A percentile compares a stretch with the other conserved stretches of the same genome.
These are phyloP conservation scores for Lipomyces chichibuensis DNA, from an alignment of 805 yeast species.

Conservation along the genomic window DNA sequence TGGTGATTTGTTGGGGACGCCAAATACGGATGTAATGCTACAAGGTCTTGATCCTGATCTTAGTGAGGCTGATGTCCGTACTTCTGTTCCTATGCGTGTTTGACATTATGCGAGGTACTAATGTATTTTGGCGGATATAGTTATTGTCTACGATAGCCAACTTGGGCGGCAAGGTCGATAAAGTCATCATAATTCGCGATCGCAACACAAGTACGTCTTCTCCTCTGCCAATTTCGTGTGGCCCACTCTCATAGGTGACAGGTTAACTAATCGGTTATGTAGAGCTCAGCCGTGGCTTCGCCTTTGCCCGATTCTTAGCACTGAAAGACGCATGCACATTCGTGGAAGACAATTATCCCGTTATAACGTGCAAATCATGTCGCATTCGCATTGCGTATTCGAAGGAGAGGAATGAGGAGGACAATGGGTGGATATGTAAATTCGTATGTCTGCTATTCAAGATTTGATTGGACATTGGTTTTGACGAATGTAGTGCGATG, in stretches of 20 bases:
- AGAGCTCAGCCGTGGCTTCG: constrained; percentile 25
- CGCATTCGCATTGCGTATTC: constrained; percentile 9
- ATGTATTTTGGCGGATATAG: constrained; percentile 1
- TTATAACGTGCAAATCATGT: neutral
- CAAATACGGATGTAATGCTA: constrained; percentile 7
- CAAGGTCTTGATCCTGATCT: constrained; percentile 11
- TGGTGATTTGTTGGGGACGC: constrained; percentile 4
- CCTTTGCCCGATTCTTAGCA: constrained; percentile 20
- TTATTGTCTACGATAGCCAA: constrained; percentile 4
- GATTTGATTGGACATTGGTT: neutral
- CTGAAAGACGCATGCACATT: constrained; percentile 10
- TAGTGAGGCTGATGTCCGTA: constrained; percentile 15
- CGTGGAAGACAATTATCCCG: constrained; percentile 17
- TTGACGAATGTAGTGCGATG: constrained; percentile 17
- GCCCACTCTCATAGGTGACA: no score
- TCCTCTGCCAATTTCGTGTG: neutral
- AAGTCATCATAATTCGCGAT: constrained; percentile 28
- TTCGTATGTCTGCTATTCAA: constrained; percentile 4
- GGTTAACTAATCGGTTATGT: no score
- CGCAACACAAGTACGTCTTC: constrained; percentile 18
- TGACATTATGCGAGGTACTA: neutral
- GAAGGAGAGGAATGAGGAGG: constrained; percentile 8
- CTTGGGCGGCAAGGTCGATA: constrained; percentile 10
- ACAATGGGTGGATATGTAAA: constrained; percentile 23
- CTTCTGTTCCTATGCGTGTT: neutral